Evolutionary conservation across 1,284 basidiomycete genomes (phyloP).

Genomic region (Stereum hirsutum): DNA sequence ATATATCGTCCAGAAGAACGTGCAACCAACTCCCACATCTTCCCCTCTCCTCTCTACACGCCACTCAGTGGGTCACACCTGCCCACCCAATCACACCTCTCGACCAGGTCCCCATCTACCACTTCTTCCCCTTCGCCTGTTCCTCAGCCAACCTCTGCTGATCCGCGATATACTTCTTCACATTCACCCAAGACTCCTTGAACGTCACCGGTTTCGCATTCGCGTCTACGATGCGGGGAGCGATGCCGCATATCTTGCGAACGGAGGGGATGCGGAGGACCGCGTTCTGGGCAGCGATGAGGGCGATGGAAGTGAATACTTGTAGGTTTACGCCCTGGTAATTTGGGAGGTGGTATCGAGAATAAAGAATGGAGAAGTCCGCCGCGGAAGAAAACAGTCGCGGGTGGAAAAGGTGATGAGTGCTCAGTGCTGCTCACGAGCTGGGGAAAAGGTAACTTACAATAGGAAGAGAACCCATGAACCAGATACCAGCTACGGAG

Average conservation of each 20-base stretch:
- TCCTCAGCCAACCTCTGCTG: constrained; percentile 15
- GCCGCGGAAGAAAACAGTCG: neutral
- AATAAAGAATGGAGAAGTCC: constrained; percentile 1
- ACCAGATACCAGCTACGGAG: constrained; percentile 46
- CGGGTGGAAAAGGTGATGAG: constrained; percentile 4
- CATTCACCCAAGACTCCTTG: constrained; percentile 19
- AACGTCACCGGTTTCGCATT: constrained; percentile 16
- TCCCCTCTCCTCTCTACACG: too few species aligned
- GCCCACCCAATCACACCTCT: too few species aligned
- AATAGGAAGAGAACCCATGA: constrained; percentile 53
- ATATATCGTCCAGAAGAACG: too few species aligned
- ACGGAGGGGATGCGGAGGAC: constrained; percentile 37
- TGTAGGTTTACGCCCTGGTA: constrained; percentile 55
- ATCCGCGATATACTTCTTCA: constrained; percentile 19
- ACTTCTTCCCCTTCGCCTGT: constrained; percentile 11
- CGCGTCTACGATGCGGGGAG: constrained; percentile 24
- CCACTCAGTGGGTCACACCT: too few species aligned
- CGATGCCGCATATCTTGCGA: constrained; percentile 39
- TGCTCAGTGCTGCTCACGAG: too few species aligned
- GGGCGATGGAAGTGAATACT: constrained; percentile 37
- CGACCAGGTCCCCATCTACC: too few species aligned
- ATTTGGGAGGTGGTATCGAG: too few species aligned
- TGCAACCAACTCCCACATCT: too few species aligned
- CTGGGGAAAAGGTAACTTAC: constrained; percentile 31
- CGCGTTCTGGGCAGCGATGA: constrained; percentile 36